Conservation (phyloP, 352 stramenopile genomes). For the Globisporangium spiculum region DNA sequence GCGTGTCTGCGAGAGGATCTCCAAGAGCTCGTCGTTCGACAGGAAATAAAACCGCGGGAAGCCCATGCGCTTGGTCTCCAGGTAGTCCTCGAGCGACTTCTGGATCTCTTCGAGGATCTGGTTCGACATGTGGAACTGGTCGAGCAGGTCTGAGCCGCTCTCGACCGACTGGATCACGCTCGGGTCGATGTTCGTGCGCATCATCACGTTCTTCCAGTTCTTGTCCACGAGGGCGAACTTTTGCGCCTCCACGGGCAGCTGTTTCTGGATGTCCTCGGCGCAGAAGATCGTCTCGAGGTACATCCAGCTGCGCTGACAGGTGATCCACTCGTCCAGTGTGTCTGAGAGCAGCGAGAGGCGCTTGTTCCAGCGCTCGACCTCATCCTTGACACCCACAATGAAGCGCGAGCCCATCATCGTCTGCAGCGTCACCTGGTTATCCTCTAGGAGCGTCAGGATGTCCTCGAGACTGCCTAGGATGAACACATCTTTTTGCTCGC, state of each 20-base stretch:
- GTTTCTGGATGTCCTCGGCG: conserved; percentile 87
- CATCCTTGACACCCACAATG: conserved; percentile 89
- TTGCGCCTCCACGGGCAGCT: conserved; percentile 80
- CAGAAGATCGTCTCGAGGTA: conserved; percentile 90
- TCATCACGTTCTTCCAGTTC: conserved; percentile 85
- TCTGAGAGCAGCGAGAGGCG: conserved; percentile 80
- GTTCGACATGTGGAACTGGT: conserved; percentile 86
- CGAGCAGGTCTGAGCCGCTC: conserved; percentile 62
- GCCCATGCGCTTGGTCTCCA: conserved; percentile 91
- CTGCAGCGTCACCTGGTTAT: conserved; percentile 90
- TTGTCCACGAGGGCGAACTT: conserved; percentile 86
- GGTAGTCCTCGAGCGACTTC: conserved; percentile 90
- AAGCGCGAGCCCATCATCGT: conserved; percentile 93
- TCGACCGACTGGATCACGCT: conserved; percentile 80
- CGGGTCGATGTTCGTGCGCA: conserved; percentile 69
- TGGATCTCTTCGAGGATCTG: conserved; percentile 89
- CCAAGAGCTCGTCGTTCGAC: conserved; percentile 90
- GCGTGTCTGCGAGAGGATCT: conserved; percentile 89
- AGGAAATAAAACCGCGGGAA: conserved; percentile 93
- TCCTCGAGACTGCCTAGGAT: conserved; percentile 91
- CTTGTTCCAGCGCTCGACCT: conserved; percentile 90
- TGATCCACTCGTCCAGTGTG: conserved; percentile 83
- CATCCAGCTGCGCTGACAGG: conserved; percentile 86
- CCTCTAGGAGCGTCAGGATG: conserved; percentile 86
- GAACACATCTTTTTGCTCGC: conserved; percentile 85